These are phyloP conservation scores for Hypoxylon sp. DNA, from an alignment of 2,329 filamentous ascomycete species.

Conservation along the genomic window DNA sequence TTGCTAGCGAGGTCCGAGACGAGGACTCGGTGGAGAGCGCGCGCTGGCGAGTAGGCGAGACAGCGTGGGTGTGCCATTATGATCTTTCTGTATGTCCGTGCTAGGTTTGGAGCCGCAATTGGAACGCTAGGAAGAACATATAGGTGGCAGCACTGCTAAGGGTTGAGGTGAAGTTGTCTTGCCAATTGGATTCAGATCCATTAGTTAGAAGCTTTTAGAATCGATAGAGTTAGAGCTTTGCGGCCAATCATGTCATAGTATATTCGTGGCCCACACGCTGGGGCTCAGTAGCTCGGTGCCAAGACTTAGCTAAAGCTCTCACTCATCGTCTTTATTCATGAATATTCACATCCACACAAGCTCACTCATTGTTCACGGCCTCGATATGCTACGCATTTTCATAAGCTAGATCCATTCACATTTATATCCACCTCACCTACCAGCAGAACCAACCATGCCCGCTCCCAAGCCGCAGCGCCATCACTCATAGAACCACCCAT, in stretches of 20 bases:
- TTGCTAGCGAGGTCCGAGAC: slow-evolving; percentile 44
- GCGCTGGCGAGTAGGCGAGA: slow-evolving; percentile 48
- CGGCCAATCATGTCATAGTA: slow-evolving; percentile 40
- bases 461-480: not conserved
- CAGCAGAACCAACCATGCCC: not conserved
- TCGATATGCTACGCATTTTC: not conserved
- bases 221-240: slow-evolving; percentile 27
- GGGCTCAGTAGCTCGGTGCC: slow-evolving; percentile 6
- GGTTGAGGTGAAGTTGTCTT: slow-evolving; percentile 4
- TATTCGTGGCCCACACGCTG: not conserved
- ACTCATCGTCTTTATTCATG: not conserved
- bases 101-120: not conserved
- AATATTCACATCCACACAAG: not conserved
- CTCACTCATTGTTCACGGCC: not conserved
- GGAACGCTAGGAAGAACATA: not conserved
- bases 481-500: slow-evolving; percentile 6
- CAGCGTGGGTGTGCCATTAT: slow-evolving; percentile 49
- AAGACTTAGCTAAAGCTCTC: slow-evolving; percentile 13
- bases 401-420: not conserved
- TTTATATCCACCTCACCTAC: not conserved
- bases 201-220: slow-evolving; percentile 7
- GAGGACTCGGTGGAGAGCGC: slow-evolving; percentile 51
- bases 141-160: not conserved
- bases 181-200: slow-evolving; percentile 13
- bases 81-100: not conserved